Evolutionary conservation across 768 basidiomycete species (phyloP), one percentile per base, ranked within the genome.

Genomic region (Mycena olivaceomarginata): DNA sequence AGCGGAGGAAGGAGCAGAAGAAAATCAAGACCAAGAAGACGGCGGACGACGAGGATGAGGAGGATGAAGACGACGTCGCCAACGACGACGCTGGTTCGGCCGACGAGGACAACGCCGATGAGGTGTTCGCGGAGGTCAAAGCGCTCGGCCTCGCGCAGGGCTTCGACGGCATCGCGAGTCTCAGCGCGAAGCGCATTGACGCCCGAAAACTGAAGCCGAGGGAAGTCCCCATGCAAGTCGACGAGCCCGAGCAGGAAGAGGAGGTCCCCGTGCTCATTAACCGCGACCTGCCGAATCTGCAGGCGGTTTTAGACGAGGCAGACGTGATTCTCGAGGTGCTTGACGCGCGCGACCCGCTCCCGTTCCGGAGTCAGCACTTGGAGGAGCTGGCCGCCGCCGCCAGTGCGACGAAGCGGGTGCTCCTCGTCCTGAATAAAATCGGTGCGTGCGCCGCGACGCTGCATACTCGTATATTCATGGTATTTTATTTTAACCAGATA

Each of bases 401-500:
- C 22, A 84, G 84, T 46, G 86, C 82, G 22, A 85, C 85, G 77
- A 90, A 90, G 81, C 88, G 85, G 83, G 85, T 94, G 15, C 80
- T 94, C 22, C 85, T 97, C n/a, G 88, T 98, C 20, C 84, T 98
- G 70, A 98, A 95, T 84, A 98, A 98, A 88, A 94, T 94, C 79
- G 97, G 97, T 96, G 80, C 73, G 97, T 96, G 80, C 73, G 94
- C 88, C 64, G 57, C 45, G 48, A 66, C 70, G 25, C 15, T 31
- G 65, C 56, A 39, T 72, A 62, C 16, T 22, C 45, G 16, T 69
- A 56, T 67, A 67, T 53, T 64, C 9, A 18, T n/a, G 20, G 7
- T 53, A n/a, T n/a, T 31, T 22, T 40, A 25, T 41, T 51, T 68
- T 8, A 41, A 56, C 79, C 53, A 98, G 97, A 98, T 83, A 88